Base-by-base conservation (phyloP, 2,329 filamentous ascomycete species). In the Colletotrichum sublineola region DNA sequence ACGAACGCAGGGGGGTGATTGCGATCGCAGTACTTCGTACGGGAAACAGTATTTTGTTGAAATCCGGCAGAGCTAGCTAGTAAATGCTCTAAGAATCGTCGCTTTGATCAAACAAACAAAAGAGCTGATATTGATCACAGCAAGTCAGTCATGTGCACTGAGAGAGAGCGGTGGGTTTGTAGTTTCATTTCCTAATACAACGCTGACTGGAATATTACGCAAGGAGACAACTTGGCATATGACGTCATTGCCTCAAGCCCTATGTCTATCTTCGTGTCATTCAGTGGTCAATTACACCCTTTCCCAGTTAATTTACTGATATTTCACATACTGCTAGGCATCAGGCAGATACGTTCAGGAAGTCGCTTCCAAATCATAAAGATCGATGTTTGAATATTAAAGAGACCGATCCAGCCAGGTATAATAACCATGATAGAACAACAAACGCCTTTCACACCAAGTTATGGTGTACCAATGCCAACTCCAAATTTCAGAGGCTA, bases 401-500 rank as follows among this genome's bases (percentile, higher is more conserved):
- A 46, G 5, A 57, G 65, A 62, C 70, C 65, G 66, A 65, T 65
- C 70, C 61, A 70, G 70, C 66, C 70, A 65, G 70, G 60, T 65
- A 61, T 65, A 61, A 63, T 65, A 61, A 60, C 14, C 29, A 50
- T 33, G 52, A 42, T 38, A 20, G 1, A 8, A 7, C 62, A 36
- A 20, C 12, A 44, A 69, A 61, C 38, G 50, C 52, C 68, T 12
- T 15, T 29, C 1, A 36, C 9, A 12, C 18, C 33, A 31, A 29
- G 38, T 31, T 7, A 24, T 20, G 46, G 29, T 5, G 36, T 29
- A 40, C 31, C 60, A 36, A 57, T 46, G 14, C 42, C 46, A 53
- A 40, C 31, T 14, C 46, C 46, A 29, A 53, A 56, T 44, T 24
- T 7, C 48, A 42, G 11, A n/a, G 53, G 40, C 60, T 1, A 64